Conservation (phyloP, 2,329 filamentous ascomycete species). For the Cladosporium halotolerans region DNA sequence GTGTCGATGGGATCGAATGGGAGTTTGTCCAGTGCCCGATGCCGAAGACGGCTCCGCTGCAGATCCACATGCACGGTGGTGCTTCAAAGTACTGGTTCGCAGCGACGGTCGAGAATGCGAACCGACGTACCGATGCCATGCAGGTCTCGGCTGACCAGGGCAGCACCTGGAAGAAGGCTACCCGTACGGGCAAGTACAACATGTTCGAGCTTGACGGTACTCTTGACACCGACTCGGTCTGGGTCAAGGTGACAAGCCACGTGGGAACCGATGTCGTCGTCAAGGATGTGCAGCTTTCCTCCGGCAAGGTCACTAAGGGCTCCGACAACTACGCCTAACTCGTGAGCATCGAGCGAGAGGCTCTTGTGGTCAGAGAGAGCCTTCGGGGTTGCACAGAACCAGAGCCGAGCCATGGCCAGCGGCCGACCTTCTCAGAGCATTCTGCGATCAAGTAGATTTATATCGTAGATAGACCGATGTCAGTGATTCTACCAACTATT, state of each 20-base stretch:
- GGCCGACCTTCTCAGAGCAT: too few relatives aligned
- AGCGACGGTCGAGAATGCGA: constrained; percentile 20
- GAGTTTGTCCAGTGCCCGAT: constrained; percentile 26
- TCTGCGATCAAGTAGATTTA: too few relatives aligned
- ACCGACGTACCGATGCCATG: constrained; percentile 17
- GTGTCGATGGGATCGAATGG: constrained; percentile 22
- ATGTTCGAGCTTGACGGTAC: constrained; percentile 18
- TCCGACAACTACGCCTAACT: constrained; percentile 5
- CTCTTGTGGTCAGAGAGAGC: too few relatives aligned
- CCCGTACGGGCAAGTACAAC: constrained; percentile 19
- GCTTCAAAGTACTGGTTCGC: constrained; percentile 21
- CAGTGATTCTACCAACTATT: too few relatives aligned
- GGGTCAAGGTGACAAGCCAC: constrained; percentile 18
- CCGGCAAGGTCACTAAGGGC: not conserved
- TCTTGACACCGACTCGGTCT: constrained; percentile 13
- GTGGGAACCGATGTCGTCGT: constrained; percentile 8
- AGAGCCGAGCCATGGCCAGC: too few relatives aligned
- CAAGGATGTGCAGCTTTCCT: constrained; percentile 7
- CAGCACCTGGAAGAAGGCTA: constrained; percentile 17
- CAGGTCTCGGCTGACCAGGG: constrained; percentile 19
- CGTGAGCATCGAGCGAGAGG: too few relatives aligned
- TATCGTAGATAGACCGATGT: too few relatives aligned
- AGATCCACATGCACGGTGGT: constrained; percentile 20
- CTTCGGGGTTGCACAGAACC: too few relatives aligned
- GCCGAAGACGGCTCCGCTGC: constrained; percentile 12